Base-by-base conservation (phyloP, 345 rosid species). In the Melastoma malabathricum region DNA sequence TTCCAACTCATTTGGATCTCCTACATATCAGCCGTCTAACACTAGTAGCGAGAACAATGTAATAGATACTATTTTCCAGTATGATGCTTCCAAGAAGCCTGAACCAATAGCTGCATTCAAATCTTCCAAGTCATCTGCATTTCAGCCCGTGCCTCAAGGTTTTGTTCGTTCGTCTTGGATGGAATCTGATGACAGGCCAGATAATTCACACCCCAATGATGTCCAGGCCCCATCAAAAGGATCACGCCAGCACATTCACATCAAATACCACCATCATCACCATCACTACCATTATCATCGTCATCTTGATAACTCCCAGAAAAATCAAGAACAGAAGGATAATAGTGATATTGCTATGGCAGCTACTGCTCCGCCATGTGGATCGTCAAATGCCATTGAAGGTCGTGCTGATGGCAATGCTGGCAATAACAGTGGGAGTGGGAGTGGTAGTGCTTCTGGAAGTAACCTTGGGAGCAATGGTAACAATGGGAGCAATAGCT, bases 381-480 rank as follows among this genome's bases (percentile, higher is more conserved):
- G 70, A 16, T 73, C 81, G 15, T 68, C 73, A 17, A 66, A 66
- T 48, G 9, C 45, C 44, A 18, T 62, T 46, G 55, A 51, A 44
- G 55, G 50, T 43, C 25, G 47, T 22, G 19, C 53, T 38, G 61
- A 70, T 39, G 69, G 61, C 49, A 53, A 56, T 52, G 46, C 50
- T 58, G 66, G 57, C 31, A 63, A 67, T 57, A 31, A 48, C 54
- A 68, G 59, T 67, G 53, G 64, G 44, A 75, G 62, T 48, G 71
- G 70, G 17, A 70, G 73, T 48, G 71, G 70, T n/a, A 70, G 73
- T 34, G 75, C 57, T 47, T 66, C 73, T 3, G 75, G 74, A 56
- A 75, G 81, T 62, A 63, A 73, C 60, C 73, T 64, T 39, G 75
- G 77, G 46, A 69, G 78, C 68, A 62, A 71, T 60, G 72, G 75